Base-by-base conservation (phyloP, 108 stramenopile genomes). In the Hondaea fermentalgiana region DNA sequence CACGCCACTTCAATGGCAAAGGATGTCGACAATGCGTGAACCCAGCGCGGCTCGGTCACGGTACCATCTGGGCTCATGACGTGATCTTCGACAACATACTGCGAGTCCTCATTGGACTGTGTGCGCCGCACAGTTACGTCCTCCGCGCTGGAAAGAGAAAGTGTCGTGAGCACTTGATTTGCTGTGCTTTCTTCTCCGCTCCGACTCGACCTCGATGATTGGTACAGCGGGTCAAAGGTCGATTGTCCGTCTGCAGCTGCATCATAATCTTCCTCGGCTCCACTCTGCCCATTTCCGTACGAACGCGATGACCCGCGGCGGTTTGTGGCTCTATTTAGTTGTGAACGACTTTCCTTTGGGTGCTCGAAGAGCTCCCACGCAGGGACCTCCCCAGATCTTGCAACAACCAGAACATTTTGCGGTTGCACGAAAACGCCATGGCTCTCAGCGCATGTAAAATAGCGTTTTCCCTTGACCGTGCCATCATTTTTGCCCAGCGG, bases 401-500 rank as follows among this genome's bases (percentile, higher is more conserved):
- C 76, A 53, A 83, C 76, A 53, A 47, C 16, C 35, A 35, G 35
- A 6, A 83, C 45, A 45, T 23, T 83, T 6, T 83, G 45, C 25
- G 76, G 45, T 3, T 53, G 76, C n/a, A 83, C 76, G 4, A 83
- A 83, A 21, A 93, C 4, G 4, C 93, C 93, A 60, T 90, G 91
- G 47, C 59, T 57, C 5, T 10, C 53, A 5, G 12, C 43, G 90
- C 93, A 93, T 5, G n/a, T n/a, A 60, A 93, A 93, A 58, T 93
- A 93, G 28, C 16, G 25, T 19, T 44, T 49, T 17, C 90, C 91
- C 51, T 90, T 88, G 53, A 92, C 87, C 10, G 64, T 57, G 44
- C 93, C 93, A 57, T 91, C 76, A 59, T 93, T 91, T 88, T 92
- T 92, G 23, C 93, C 93, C 51, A 49, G 51, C 8, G 90, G 83